Base-by-base conservation (phyloP, 2,329 filamentous ascomycete species). In the Cladosporium sp. region DNA sequence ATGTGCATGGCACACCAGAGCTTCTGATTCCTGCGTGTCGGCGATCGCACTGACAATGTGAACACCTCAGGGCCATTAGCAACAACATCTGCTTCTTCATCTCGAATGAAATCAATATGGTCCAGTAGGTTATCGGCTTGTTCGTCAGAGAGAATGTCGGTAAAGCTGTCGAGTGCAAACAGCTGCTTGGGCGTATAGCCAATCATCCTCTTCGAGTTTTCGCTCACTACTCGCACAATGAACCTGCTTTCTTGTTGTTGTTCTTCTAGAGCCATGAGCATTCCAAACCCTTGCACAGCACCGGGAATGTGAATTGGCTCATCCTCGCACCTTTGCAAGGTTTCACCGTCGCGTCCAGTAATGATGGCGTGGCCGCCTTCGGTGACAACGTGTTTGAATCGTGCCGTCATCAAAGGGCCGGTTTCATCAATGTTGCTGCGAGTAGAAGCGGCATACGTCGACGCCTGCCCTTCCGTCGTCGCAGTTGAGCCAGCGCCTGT, bases 271-370 rank as follows among this genome's bases (percentile, higher is more conserved):
- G 87, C 90, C 34, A 96, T 67, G 22, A 96, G 76, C 3, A 89
- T 79, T 1, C 92, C 92, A 65, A 96, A 96, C 1, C 84, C 81
- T 70, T 96, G 92, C 0, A 92, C 76, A 1, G 89, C 89, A 36
- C 91, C 91, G 0, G 92, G 92, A 1, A 91, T 88, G 64, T 93
- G 90, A 25, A 96, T 96, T 0, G 92, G 91, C 67, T 96, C 92
- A 67, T 96, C 92, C 72, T 96, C 92, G 69, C 92, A 96, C 55
- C 85, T 83, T 69, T 95, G 89, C 45, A 94, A 75, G 0, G 81
- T 84, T 1, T 85, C 82, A 1, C 85, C 87, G 55, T 90, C 86
- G 58, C 88, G 82, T 5, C 91, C 91, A 0, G 90, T 94, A 56
- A 96, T 89, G 30, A 96, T 83, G 25, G 88, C 85, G 74, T 96